Base-by-base conservation (phyloP, 2,329 filamentous ascomycete species). In the Teratosphaeria destructans region DNA sequence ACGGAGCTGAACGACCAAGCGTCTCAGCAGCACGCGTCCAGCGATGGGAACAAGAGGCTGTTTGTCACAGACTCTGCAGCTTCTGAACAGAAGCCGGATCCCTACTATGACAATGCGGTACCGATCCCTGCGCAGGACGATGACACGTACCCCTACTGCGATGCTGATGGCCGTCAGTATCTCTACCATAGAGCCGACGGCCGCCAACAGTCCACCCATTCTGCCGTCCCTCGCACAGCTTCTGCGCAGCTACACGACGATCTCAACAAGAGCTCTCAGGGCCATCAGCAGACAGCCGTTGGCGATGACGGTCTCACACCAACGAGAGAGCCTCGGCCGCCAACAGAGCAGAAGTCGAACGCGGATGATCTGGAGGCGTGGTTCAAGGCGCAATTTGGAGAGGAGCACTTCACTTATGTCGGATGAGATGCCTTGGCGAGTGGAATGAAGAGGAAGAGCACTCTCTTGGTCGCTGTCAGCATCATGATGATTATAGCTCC, bases 301-400 rank as follows among this genome's bases (percentile, higher is more conserved):
- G 43, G 23, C 19, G 43, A 49, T 8, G 10, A 23, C 19, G 8
- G 1, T 11, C 1, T 49, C 5, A n/a, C 43, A 19, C 43, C 26
- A 23, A 23, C 19, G 43, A 16, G 7, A n/a, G 14, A 47, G 43
- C 43, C 3, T 12, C 12, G 23, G 43, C 43, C 14, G 8, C 3
- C 7, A 3, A 12, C 37, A 43, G 43, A 23, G 43, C 43, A 11
- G 43, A 49, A 49, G 43, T 5, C 16, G 16, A 19, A 59, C 8
- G 58, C 54, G 8, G 61, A 66, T 35, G 61, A 62, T 8, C 16
- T 66, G 2, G 52, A 61, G 37, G 62, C 61, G 43, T 70, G 66
- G 68, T 70, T 70, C 57, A 62, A 64, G 49, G 60, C 61, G n/a
- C 63, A 69, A 19, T 64, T 70, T 39, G 69, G 68, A 1, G 60